Evolutionary conservation across 768 basidiomycete genomes (phyloP), one percentile per base, ranked within the genome.

Genomic region (Lepiota subincarnata): DNA sequence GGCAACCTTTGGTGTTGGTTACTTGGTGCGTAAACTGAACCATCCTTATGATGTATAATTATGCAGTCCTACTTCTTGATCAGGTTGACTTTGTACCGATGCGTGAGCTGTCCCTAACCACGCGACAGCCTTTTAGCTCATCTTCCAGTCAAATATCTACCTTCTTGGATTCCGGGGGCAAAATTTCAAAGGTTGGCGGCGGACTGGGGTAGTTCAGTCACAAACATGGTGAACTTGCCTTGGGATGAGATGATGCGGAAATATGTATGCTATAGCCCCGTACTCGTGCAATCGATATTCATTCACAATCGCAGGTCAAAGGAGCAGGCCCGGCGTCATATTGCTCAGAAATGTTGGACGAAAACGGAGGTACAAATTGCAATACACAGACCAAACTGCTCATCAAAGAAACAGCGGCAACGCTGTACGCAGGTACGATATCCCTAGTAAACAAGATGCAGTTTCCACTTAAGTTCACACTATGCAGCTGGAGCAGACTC

Each of bases 131-230:
- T 28, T 28, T 7, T 28, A 7, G 26, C 26, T 28, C 26, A 28
- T 7, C 26, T 31, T 11, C 6, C 5, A 46, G 51, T 53, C 1
- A 20, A 36, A 26, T 16, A 53, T 16, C 6, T 53, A 13, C 51
- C 51, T 8, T 53, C 51, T 22, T 53, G 51, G 51, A 45, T 53
- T 26, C 51, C 51, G 4, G 51, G 51, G 16, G 38, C 51, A 6
- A 45, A 18, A 10, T 53, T 36, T 20, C 36, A 36, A 12, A 13
- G 18, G 10, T 20, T 16, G 7, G 51, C 51, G 4, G 26, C 26
- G 4, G 7, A 28, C 26, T 28, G 26, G 10, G 44, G 16, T 24
- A 28, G 35, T 46, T 50, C 37, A 34, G 24, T 28, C 4, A n/a
- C 26, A 11, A 26, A 14, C 4, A 36, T 46, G 14, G 43, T 20